Conservation (phyloP, 371 early-diverging fungal genomes). For the Entomophthora muscae region DNA sequence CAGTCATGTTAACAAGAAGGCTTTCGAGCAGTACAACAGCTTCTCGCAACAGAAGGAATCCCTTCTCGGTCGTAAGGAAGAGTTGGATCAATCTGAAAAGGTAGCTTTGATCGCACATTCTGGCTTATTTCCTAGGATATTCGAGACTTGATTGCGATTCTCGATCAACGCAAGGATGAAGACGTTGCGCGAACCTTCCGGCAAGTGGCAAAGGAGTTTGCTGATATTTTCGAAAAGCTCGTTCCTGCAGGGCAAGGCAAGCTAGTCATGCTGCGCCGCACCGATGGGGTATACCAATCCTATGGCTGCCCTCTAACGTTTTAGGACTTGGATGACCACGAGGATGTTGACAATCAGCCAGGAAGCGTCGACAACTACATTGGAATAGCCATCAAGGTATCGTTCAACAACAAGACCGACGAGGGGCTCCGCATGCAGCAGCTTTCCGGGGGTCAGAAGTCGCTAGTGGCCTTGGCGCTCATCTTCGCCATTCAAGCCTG, state of each 20-base stretch:
- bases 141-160: conserved; percentile 58
- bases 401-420: conserved; percentile 71
- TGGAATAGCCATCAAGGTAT: conserved; percentile 27
- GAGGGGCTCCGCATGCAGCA: conserved; percentile 89
- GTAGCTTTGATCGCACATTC: conserved; percentile 13
- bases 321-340: not conserved
- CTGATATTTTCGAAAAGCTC: conserved; percentile 73
- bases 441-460: conserved; percentile 98
- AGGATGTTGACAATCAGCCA: not conserved
- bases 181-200: conserved; percentile 91
- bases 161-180: conserved; percentile 93
- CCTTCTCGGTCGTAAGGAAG: conserved; percentile 59
- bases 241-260: conserved; percentile 80
- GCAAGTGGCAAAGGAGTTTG: conserved; percentile 75
- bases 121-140: conserved; percentile 33
- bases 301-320: not conserved
- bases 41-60: conserved; percentile 81
- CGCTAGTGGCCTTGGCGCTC: conserved; percentile 90
- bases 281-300: conserved; percentile 29
- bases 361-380: conserved; percentile 5
- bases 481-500: conserved; percentile 98
- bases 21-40: conserved; percentile 86
- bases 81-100: conserved; percentile 64
- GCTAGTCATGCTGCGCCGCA: conserved; percentile 62
- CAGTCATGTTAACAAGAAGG: conserved; percentile 93